A percentile compares a stretch with the other conserved stretches of the same genome.
Evolutionary conservation across 116 monocot species (phyloP).

Genomic region (Iris pallida): DNA sequence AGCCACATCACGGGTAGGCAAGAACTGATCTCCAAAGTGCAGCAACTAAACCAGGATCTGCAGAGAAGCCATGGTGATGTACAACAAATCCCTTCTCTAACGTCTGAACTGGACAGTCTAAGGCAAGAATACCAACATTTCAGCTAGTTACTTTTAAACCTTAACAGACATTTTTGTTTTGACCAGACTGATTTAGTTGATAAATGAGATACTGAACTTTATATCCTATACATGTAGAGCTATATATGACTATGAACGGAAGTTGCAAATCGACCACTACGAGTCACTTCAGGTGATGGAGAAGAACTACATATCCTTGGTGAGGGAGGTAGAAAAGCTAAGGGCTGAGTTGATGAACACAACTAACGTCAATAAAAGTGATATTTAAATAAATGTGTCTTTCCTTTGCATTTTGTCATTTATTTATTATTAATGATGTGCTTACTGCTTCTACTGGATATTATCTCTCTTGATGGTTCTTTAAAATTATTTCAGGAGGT

Average conservation of each 20-base stretch:
- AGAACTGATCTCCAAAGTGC: conserved; percentile 41
- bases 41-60: conserved; percentile 50
- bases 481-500: conserved; percentile 20
- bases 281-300: conserved; percentile 80
- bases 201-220: background rate
- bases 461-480: background rate
- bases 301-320: conserved; percentile 63
- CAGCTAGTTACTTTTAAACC: conserved; percentile 23
- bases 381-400: conserved; percentile 1
- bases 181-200: background rate
- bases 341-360: conserved; percentile 45
- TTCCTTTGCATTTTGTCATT: background rate
- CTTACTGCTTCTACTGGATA: background rate
- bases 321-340: conserved; percentile 62
- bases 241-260: conserved; percentile 71
- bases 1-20: conserved; percentile 35
- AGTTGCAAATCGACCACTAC: conserved; percentile 48
- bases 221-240: conserved; percentile 20
- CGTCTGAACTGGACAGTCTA: conserved; percentile 48
- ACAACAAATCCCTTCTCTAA: conserved; percentile 49
- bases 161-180: background rate
- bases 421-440: background rate
- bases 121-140: conserved; percentile 67
- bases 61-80: conserved; percentile 40
- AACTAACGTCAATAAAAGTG: conserved; percentile 30